Percentiles rank a stretch among this genome's conserved stretches.
Conservation (phyloP, 306 rosid genomes). For the Malus orientalis region DNA sequence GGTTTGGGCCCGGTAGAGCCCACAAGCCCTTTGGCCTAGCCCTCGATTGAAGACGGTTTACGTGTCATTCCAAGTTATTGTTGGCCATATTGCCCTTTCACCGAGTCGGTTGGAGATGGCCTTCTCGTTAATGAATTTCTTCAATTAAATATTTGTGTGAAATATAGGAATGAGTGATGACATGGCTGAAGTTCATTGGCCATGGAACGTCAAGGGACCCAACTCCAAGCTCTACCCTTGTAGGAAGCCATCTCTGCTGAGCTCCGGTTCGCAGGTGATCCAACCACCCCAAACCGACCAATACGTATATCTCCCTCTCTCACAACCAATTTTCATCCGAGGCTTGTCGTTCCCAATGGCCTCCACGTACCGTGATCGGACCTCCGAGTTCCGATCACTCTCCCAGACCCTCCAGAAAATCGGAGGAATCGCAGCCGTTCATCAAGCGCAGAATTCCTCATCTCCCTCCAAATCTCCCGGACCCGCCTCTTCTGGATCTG, state of each 20-base stretch:
- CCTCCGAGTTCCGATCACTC: slow-evolving; percentile 75
- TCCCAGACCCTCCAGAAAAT: slow-evolving; percentile 61
- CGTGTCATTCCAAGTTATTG: accelerated
- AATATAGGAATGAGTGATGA: neutral
- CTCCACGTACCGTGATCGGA: slow-evolving; percentile 71
- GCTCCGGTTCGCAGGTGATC: neutral
- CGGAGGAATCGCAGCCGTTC: slow-evolving; percentile 35
- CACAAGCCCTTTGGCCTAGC: too few relatives aligned
- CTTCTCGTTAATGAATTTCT: too few relatives aligned
- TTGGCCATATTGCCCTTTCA: accelerated
- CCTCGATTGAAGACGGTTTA: accelerated
- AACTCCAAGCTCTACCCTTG: neutral
- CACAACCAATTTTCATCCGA: neutral
- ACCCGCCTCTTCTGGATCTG: slow-evolving; percentile 43
- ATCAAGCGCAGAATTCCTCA: slow-evolving; percentile 28
- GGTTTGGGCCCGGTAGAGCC: too few relatives aligned
- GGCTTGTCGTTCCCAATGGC: slow-evolving; percentile 37
- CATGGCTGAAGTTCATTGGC: neutral
- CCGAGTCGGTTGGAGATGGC: too few relatives aligned
- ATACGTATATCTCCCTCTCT: neutral
- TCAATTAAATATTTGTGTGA: too few relatives aligned
- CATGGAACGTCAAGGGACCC: neutral
- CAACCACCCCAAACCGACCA: neutral
- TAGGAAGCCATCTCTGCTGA: neutral
- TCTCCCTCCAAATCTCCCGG: slow-evolving; percentile 27